Base-by-base conservation (phyloP, 1,284 basidiomycete species). In the Ceratobasidium papillatum region DNA sequence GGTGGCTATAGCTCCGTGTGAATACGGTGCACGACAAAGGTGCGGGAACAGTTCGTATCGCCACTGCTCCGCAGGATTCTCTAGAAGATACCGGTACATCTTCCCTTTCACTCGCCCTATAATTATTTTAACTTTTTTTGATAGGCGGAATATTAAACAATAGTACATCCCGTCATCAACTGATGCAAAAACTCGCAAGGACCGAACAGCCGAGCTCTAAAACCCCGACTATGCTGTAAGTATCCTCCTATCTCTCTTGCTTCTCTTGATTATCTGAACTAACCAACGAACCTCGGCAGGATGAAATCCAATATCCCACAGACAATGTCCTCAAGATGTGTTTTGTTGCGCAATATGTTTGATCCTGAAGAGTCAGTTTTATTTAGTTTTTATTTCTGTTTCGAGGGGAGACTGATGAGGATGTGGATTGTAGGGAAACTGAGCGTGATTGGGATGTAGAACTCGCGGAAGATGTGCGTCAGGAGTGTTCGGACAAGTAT, bases 141-240 rank as follows among this genome's bases (percentile, higher is more conserved):
- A 12, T 12, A 77, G 77, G 77, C 22, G 74, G 69, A 36, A 45
- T 84, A 92, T 92, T 91, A 94, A 95, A 86, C 88, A 97, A 97
- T 85, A 93, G 93, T 86, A 94, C 93, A 79, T 94, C 94, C 81
- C 93, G 96, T 84, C 95, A 96, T 87, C 94, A 95, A 83, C 93
- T 98, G 85, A 98, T 98, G 96, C 94, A 96, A 85, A 98, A 98
- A 90, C 92, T 98, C 87, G 95, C 96, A 81, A 94, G 96, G 86
- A 93, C 88, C 83, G 93, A 95, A 79, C 86, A 88, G 69, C 82
- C 90, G 51, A 83, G 87, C 59, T 82, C 85, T 72, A 85, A 84
- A 78, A 85, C 87, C n/a, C 77, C 85, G 89, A 78, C 86, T 58
- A 74, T 76, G 69, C 89, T 52, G 81, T 87, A 91, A 93, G 83